Conservation (phyloP, 192 early-diverging fungal species). For the Coemansia sp. region DNA sequence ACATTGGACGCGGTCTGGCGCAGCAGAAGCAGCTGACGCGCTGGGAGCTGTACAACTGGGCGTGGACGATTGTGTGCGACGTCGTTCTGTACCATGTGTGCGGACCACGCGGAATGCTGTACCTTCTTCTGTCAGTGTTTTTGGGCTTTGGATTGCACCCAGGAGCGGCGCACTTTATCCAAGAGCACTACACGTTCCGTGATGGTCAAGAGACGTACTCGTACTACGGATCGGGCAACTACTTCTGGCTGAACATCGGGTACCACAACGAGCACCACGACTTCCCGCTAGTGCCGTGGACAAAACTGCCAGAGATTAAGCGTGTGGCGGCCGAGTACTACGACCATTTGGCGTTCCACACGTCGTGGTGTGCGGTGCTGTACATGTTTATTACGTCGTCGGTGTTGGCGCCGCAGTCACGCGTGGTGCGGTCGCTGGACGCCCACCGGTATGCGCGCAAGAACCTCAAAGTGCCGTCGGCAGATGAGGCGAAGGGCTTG, state of each 20-base stretch:
- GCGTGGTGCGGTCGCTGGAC: constrained; percentile 68
- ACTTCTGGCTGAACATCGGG: constrained; percentile 89
- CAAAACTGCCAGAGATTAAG: constrained; percentile 75
- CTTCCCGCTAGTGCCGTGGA: constrained; percentile 86
- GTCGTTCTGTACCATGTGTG: constrained; percentile 57
- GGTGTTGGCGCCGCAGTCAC: constrained; percentile 78
- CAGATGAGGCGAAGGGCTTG: constrained; percentile 20
- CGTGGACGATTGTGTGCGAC: constrained; percentile 65
- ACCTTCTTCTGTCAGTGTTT: constrained; percentile 68
- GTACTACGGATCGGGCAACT: constrained; percentile 91
- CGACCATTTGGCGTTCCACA: constrained; percentile 76
- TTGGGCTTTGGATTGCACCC: constrained; percentile 89
- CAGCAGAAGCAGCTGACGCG: constrained; percentile 66
- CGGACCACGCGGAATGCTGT: constrained; percentile 65
- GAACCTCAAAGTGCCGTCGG: constrained; percentile 55
- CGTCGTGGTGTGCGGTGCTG: constrained; percentile 84
- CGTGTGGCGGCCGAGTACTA: constrained; percentile 88
- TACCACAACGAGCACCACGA: constrained; percentile 99
- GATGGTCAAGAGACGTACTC: constrained; percentile 95
- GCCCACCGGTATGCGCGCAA: constrained; percentile 74
- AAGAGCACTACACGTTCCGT: constrained; percentile 95
- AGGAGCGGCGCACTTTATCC: constrained; percentile 93
- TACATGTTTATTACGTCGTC: constrained; percentile 77
- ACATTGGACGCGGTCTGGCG: constrained; percentile 72
- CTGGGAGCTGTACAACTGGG: constrained; percentile 79